Conservation (phyloP, 2,329 filamentous ascomycete species). For the Phialemoniopsis sp. region DNA sequence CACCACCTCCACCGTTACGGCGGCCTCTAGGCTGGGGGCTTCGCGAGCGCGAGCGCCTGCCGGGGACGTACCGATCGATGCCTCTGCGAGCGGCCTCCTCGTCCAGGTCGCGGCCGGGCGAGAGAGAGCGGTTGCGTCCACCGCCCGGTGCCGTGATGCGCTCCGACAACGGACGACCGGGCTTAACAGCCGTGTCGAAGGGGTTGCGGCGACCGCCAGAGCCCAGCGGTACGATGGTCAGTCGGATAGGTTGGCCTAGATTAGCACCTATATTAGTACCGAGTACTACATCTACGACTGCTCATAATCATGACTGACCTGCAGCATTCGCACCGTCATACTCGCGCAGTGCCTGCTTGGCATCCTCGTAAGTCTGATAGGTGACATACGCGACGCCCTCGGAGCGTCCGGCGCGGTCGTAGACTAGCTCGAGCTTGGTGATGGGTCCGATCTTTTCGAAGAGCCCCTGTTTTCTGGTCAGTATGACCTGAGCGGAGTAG, state of each 20-base stretch:
- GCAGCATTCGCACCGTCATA: constrained; percentile 91
- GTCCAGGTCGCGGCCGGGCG: constrained; percentile 37
- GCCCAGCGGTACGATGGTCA: constrained; percentile 59
- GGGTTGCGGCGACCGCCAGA: constrained; percentile 45
- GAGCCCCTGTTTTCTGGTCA: constrained; percentile 55
- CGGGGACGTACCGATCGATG: constrained; percentile 78
- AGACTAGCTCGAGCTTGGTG: constrained; percentile 64
- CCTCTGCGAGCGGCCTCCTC: constrained; percentile 58
- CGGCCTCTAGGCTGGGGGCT: constrained; percentile 48
- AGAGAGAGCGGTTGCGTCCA: constrained; percentile 59
- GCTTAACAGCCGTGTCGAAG: constrained; percentile 51
- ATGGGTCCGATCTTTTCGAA: constrained; percentile 76
- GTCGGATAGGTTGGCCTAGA: constrained; percentile 71
- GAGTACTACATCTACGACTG: background rate
- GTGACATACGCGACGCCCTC: constrained; percentile 82
- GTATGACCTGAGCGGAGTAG: too few species aligned
- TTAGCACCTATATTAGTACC: background rate
- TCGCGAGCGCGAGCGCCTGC: constrained; percentile 46
- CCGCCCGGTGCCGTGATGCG: constrained; percentile 50
- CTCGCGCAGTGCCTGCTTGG: constrained; percentile 68
- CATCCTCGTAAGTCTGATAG: constrained; percentile 68
- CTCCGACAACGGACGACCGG: constrained; percentile 54
- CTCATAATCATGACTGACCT: constrained; percentile 51
- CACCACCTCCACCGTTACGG: constrained; percentile 25
- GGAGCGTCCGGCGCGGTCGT: constrained; percentile 85